Conservation (phyloP, 2,329 filamentous ascomycete species). For the Graphilbum sp. region DNA sequence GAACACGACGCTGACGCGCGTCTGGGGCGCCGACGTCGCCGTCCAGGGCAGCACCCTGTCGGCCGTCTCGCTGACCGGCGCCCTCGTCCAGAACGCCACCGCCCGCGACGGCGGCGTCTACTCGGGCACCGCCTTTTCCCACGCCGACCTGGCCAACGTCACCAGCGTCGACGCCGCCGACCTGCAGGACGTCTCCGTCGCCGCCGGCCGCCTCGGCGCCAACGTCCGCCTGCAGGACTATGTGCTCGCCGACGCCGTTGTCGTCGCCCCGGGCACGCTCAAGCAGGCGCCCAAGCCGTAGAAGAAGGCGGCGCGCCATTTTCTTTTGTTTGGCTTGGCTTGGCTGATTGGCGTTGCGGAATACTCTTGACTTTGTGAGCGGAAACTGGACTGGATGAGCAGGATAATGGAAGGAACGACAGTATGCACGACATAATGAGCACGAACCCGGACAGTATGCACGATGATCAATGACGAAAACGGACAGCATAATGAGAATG, state of each 20-base stretch:
- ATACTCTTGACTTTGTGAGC: too few relatives aligned
- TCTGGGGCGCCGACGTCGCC: not conserved
- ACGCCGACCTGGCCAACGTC: not conserved
- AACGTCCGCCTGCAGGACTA: conserved; percentile 4
- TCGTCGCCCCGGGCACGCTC: not conserved
- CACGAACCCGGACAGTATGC: too few relatives aligned
- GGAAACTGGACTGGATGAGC: too few relatives aligned
- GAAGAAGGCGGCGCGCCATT: too few relatives aligned
- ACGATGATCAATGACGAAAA: too few relatives aligned
- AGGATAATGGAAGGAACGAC: too few relatives aligned
- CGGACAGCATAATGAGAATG: too few relatives aligned
- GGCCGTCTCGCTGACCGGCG: not conserved
- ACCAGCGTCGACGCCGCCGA: not conserved
- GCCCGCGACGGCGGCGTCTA: not conserved
- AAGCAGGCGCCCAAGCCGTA: too few relatives aligned
- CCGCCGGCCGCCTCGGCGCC: not conserved
- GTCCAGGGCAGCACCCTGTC: conserved; percentile 5
- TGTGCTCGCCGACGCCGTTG: not conserved
- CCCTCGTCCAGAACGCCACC: conserved; percentile 1
- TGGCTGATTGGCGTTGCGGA: too few relatives aligned
- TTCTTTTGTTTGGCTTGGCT: too few relatives aligned
- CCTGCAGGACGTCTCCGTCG: conserved; percentile 3
- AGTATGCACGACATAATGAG: too few relatives aligned
- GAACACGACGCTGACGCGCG: conserved; percentile 2
- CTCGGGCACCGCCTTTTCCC: not conserved